Conservation (phyloP, 768 basidiomycete genomes). For the Dioszegia hungarica region DNA sequence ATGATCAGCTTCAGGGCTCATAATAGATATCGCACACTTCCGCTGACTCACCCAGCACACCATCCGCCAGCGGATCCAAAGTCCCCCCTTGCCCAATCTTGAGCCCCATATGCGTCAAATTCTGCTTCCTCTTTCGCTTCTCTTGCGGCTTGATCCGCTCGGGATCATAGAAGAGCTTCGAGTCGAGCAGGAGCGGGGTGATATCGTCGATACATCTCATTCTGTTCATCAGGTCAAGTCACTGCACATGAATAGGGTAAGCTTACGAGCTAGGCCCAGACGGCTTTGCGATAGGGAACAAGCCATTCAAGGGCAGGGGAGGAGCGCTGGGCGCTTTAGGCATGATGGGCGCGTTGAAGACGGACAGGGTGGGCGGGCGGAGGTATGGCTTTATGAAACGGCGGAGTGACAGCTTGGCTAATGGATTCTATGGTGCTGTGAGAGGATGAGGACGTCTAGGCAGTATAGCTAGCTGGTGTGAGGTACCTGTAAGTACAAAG, state of each 20-base stretch:
- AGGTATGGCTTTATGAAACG: neutral
- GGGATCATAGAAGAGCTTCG: slow-evolving; percentile 64
- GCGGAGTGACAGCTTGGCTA: neutral
- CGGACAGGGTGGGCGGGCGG: neutral
- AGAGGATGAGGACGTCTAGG: neutral
- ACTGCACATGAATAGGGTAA: neutral
- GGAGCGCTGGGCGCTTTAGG: slow-evolving; percentile 38
- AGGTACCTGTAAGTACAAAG: no score
- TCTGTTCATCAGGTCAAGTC: slow-evolving; percentile 11
- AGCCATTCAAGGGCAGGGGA: slow-evolving; percentile 48
- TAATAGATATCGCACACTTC: no score
- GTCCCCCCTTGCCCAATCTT: slow-evolving; percentile 65
- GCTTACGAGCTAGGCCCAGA: slow-evolving; percentile 73
- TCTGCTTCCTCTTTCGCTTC: slow-evolving; percentile 44
- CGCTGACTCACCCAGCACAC: slow-evolving; percentile 83
- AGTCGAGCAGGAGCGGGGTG: slow-evolving; percentile 70
- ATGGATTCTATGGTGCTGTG: neutral
- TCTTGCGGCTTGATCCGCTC: slow-evolving; percentile 14
- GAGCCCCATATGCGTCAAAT: slow-evolving; percentile 57
- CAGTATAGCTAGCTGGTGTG: neutral
- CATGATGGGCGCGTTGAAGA: slow-evolving; percentile 33
- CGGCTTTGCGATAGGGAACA: slow-evolving; percentile 87
- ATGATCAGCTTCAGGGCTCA: neutral
- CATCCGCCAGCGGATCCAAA: slow-evolving; percentile 91
- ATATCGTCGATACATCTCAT: slow-evolving; percentile 84